A percentile compares a stretch with the other conserved stretches of the same genome.
Conservation (phyloP, 2,329 filamentous ascomycete genomes). For the Colletotrichum falcatum region DNA sequence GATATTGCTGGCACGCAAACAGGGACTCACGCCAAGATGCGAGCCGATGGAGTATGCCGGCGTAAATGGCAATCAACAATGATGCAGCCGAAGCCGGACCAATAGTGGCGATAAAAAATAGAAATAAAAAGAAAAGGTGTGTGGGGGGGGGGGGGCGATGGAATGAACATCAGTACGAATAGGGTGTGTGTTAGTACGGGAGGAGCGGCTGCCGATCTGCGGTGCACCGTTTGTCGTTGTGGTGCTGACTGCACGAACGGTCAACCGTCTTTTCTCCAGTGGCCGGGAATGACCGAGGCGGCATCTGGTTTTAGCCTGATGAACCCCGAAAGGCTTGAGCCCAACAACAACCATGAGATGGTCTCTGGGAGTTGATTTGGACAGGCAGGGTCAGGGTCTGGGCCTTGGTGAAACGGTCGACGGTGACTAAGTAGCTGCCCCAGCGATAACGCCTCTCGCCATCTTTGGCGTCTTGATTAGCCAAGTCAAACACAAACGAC, state of each 20-base stretch:
- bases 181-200: neutral
- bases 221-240: slow-evolving; percentile 7
- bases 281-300: slow-evolving; percentile 27
- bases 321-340: neutral
- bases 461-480: neutral
- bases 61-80: slow-evolving; percentile 1
- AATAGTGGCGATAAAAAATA: neutral
- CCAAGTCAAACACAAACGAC: neutral
- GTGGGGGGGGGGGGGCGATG: neutral
- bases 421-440: slow-evolving; percentile 8
- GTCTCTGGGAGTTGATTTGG: slow-evolving; percentile 13
- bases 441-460: slow-evolving; percentile 14
- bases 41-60: neutral
- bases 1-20: neutral
- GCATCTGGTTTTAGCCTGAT: slow-evolving; percentile 16
- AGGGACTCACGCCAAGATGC: neutral
- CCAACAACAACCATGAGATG: neutral
- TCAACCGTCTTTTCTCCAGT: slow-evolving; percentile 14
- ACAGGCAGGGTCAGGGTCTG: slow-evolving; percentile 1
- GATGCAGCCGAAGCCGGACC: neutral
- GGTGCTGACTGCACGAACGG: slow-evolving; percentile 24
- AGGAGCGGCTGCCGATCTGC: slow-evolving; percentile 10
- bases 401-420: slow-evolving; percentile 27
- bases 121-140: no score
- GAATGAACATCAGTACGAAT: slow-evolving; percentile 1